These are phyloP conservation scores for Rossbeevera mucosa DNA, from an alignment of 768 basidiomycete genomes.

Conservation along the genomic window DNA sequence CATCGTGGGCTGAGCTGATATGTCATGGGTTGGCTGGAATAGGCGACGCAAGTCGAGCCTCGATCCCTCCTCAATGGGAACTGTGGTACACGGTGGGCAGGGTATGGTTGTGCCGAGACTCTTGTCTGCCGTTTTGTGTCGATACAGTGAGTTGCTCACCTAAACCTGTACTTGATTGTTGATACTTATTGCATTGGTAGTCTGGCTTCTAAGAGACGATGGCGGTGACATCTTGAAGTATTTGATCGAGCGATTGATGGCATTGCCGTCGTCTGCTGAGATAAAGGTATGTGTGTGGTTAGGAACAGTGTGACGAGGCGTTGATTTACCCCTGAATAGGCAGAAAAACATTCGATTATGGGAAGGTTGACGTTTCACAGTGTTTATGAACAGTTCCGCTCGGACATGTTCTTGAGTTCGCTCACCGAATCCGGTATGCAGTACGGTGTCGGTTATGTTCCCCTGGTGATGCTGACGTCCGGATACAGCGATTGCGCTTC, in stretches of 20 bases:
- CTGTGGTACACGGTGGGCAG: conserved; percentile 24
- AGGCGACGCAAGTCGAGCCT: conserved; percentile 46
- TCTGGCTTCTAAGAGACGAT: conserved; percentile 64
- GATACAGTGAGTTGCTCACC: conserved; percentile 51
- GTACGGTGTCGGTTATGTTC: not conserved
- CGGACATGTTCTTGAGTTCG: conserved; percentile 88
- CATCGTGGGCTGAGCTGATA: not conserved
- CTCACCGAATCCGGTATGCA: conserved; percentile 83
- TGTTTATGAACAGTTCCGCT: conserved; percentile 71
- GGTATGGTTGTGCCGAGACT: conserved; percentile 59
- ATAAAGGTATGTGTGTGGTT: conserved; percentile 46
- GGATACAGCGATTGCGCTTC: conserved; percentile 69
- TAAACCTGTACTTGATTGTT: not conserved
- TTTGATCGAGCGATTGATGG: conserved; percentile 54
- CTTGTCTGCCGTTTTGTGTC: conserved; percentile 56
- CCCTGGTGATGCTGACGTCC: conserved; percentile 6
- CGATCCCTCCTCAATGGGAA: conserved; percentile 23
- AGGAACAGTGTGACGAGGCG: not conserved
- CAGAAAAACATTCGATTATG: conserved; percentile 69
- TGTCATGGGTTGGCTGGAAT: not conserved
- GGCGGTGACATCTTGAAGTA: conserved; percentile 46
- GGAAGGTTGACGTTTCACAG: conserved; percentile 76
- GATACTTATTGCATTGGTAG: conserved; percentile 31
- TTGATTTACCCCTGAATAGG: conserved; percentile 38
- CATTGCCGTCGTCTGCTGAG: conserved; percentile 51